Evolutionary conservation across 2,329 filamentous ascomycete genomes (phyloP), one percentile per base, ranked within the genome.

Genomic region (Fusarium drepaniforme): DNA sequence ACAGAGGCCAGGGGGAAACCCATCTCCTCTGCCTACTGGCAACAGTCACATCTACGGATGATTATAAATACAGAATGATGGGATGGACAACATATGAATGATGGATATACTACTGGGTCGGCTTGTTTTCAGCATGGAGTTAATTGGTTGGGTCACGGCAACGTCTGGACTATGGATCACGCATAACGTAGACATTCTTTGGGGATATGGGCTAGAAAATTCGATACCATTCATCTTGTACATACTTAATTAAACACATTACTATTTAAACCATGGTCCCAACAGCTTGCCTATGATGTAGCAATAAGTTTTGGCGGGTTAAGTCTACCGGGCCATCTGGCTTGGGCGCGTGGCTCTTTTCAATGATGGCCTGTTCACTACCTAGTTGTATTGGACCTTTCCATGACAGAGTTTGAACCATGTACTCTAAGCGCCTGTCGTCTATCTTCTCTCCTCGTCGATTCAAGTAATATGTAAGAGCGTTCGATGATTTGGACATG

Each of bases 21-120:
- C 4, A 0, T 71, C 72, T 35, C 75, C 75, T 1, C 33, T 77
- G 56, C 5, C 73, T 15, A 77, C 51, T 7, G 70, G 75, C 7
- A 68, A 63, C 5, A 77, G 72, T 6, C 72, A 66, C 6, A 62
- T 77, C 3, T 74, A 77, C 60, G 74, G 74, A 5, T 76, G 60
- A 75, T 46, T 42, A 38, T 16, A 4, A 35, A 25, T 11, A 21
- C 9, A 44, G 51, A 8, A 63, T 58, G 13, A 68, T 28, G 42
- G 38, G 3, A 42, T 61, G 6, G 9, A 49, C 46, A 49, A 1
- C 15, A 35, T 23, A 3, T 13, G 40, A 30, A 63, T 30, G 21
- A 46, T 33, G 58, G 37, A 38, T 25, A 53, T 4, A 9, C 8
- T 51, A 49, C 30, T 16, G 38, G 21, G 8, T 8, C 9, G 3